These are phyloP conservation scores for Datura wrightii DNA, from an alignment of 257 asterid species.

Conservation along the genomic window DNA sequence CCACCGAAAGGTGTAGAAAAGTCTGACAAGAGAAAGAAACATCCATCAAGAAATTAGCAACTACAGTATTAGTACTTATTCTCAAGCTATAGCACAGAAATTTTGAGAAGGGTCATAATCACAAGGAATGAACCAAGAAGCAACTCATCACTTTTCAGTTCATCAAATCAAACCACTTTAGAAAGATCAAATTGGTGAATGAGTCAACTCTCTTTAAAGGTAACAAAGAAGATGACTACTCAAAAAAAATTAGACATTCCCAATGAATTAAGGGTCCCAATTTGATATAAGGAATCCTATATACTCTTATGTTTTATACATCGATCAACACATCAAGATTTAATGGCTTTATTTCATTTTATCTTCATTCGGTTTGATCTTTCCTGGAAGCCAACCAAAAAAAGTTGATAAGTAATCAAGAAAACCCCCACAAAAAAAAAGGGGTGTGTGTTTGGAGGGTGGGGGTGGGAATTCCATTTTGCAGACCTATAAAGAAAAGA, in stretches of 20 bases:
- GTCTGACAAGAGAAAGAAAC: not conserved
- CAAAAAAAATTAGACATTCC: conserved; percentile 32
- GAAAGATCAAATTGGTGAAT: conserved; percentile 32
- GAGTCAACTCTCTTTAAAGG: conserved; percentile 35
- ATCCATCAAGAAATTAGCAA: not conserved
- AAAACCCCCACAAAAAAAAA: not conserved
- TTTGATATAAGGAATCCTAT: not conserved
- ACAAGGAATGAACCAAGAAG: conserved; percentile 23
- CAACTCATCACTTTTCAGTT: not conserved
- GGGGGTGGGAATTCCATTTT: not conserved
- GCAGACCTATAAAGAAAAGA: not conserved
- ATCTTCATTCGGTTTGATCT: not conserved
- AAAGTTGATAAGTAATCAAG: not conserved
- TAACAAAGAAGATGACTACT: conserved; percentile 31
- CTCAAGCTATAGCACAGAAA: not conserved
- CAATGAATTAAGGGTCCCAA: conserved; percentile 32
- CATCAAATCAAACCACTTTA: not conserved
- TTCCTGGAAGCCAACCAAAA: not conserved
- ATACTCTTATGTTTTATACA: not conserved
- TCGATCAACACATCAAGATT: conserved; percentile 32
- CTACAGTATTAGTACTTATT: not conserved
- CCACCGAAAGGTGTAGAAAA: not conserved
- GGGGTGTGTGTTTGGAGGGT: too few relatives aligned
- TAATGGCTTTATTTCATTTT: not conserved
- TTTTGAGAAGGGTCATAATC: not conserved